These are phyloP conservation scores for Pythium coloratum DNA, from an alignment of 352 stramenopile species.

Conservation along the genomic window DNA sequence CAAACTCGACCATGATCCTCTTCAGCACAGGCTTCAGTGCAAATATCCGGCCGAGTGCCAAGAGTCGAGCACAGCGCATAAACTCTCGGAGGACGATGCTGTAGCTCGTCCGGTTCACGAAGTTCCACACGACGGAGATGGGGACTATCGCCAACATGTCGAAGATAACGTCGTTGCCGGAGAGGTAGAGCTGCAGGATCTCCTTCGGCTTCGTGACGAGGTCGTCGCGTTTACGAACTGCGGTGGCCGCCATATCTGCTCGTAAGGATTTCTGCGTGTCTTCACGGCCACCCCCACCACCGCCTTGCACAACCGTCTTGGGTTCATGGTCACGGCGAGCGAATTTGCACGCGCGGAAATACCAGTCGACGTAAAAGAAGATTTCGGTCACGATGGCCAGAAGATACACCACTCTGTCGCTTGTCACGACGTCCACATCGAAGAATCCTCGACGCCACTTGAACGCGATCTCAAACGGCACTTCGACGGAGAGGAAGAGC, in stretches of 20 bases:
- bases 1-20: slow-evolving; percentile 46
- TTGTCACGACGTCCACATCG: slow-evolving; percentile 24
- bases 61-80: slow-evolving; percentile 39
- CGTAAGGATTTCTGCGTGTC: slow-evolving; percentile 12
- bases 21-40: slow-evolving; percentile 40
- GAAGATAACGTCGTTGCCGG: slow-evolving; percentile 33
- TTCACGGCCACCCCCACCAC: background rate
- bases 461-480: slow-evolving; percentile 27
- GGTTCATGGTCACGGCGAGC: slow-evolving; percentile 16
- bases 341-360: slow-evolving; percentile 45
- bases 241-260: slow-evolving; percentile 8
- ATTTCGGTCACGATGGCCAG: slow-evolving; percentile 38
- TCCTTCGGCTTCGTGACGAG: slow-evolving; percentile 8
- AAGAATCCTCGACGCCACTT: slow-evolving; percentile 23
- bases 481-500: slow-evolving; percentile 21
- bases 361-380: slow-evolving; percentile 67
- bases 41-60: slow-evolving; percentile 43
- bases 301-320: background rate
- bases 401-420: slow-evolving; percentile 39
- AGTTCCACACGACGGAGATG: slow-evolving; percentile 53
- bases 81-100: slow-evolving; percentile 27
- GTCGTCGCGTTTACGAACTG: slow-evolving; percentile 9
- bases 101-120: slow-evolving; percentile 46
- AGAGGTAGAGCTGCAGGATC: slow-evolving; percentile 34
- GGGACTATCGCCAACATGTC: slow-evolving; percentile 35